Conservation (phyloP, 139 green algal species). For the Gonium pectorale region DNA sequence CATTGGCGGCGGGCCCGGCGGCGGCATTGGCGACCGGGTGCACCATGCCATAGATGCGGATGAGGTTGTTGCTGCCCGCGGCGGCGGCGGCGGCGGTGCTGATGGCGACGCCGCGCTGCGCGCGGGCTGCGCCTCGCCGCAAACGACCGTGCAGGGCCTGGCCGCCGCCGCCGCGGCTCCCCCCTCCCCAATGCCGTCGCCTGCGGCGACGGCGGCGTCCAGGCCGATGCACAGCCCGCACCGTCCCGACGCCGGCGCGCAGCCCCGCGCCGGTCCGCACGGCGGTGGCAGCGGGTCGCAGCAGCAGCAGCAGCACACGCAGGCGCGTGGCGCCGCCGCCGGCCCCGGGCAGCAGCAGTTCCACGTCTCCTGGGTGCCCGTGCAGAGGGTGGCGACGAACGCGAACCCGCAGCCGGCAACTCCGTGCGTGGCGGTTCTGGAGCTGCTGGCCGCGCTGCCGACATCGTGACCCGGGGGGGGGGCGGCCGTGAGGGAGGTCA, state of each 20-base stretch:
- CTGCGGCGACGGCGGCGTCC: not conserved
- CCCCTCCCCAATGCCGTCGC: too few relatives aligned
- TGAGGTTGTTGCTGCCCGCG: not conserved
- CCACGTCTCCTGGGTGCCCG: slow-evolving; percentile 45
- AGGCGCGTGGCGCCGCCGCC: too few relatives aligned
- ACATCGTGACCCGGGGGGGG: not conserved
- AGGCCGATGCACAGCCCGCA: not conserved
- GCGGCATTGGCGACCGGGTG: not conserved
- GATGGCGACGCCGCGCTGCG: too few relatives aligned
- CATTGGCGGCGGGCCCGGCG: not conserved
- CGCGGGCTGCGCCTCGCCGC: too few relatives aligned
- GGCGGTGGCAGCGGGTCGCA: not conserved
- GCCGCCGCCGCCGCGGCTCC: not conserved
- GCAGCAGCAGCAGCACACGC: not conserved
- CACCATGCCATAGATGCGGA: not conserved
- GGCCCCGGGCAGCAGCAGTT: slow-evolving; percentile 6
- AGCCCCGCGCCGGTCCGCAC: not conserved
- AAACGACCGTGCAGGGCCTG: too few relatives aligned
- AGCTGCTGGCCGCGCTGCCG: slow-evolving; percentile 42
- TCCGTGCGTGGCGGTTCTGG: slow-evolving; percentile 33
- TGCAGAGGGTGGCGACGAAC: slow-evolving; percentile 34
- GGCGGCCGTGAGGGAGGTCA: too few relatives aligned
- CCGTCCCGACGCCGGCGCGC: not conserved
- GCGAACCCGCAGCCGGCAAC: not conserved
- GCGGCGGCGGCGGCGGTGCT: too few relatives aligned